Percentiles rank a stretch among this genome's conserved stretches.
These are phyloP conservation scores for Carex cristatella DNA, from an alignment of 176 grass and related monocot species.

Conservation along the genomic window DNA sequence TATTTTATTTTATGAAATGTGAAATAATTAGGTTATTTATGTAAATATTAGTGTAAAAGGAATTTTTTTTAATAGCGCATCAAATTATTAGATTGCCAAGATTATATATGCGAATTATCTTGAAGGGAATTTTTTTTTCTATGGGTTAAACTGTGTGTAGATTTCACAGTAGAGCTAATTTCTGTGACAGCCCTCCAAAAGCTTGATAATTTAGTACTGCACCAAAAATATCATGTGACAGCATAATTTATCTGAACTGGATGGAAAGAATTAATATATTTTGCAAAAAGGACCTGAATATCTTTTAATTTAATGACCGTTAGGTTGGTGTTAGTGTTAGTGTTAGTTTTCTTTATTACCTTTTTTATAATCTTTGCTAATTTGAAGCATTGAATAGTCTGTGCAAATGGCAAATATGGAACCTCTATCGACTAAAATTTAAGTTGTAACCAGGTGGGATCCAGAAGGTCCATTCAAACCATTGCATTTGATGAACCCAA, in stretches of 20 bases:
- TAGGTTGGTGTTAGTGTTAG: background rate
- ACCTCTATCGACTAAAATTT: background rate
- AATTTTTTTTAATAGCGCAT: background rate
- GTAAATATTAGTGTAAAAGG: background rate
- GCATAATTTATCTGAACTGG: background rate
- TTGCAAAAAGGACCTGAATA: background rate
- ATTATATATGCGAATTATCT: background rate
- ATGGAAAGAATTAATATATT: no score
- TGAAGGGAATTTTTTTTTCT: background rate
- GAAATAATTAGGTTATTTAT: background rate
- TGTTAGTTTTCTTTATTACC: background rate
- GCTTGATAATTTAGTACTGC: background rate
- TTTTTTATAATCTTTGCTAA: constrained; percentile 1
- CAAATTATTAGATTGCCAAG: background rate
- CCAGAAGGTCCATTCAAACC: constrained; percentile 84
- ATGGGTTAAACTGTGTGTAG: background rate
- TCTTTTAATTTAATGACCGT: background rate
- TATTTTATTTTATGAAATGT: background rate
- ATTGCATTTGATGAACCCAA: constrained; percentile 92
- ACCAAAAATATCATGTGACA: background rate
- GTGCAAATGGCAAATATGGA: background rate
- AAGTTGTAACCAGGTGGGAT: constrained; percentile 69
- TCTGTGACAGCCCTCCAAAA: background rate
- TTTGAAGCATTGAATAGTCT: constrained; percentile 4
- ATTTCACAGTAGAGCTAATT: background rate